These are phyloP conservation scores for Septoria linicola DNA, from an alignment of 2,329 filamentous ascomycete species.

Conservation along the genomic window DNA sequence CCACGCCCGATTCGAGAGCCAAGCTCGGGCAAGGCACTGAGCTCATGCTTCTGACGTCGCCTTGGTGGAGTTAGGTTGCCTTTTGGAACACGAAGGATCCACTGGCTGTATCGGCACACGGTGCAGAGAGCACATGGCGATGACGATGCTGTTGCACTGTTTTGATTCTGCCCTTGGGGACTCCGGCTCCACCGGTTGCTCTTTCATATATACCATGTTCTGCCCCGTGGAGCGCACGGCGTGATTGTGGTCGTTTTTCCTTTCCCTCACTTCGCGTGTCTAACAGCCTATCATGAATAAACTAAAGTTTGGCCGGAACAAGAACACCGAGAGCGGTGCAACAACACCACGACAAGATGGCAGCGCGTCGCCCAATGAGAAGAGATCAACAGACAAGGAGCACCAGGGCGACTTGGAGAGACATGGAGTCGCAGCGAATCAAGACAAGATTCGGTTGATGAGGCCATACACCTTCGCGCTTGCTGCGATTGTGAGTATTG, in stretches of 20 bases:
- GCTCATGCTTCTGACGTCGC: too few relatives aligned
- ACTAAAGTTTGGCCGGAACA: constrained; percentile 2
- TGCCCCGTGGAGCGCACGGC: constrained; percentile 12
- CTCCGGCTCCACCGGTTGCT: constrained; percentile 7
- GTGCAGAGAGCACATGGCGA: constrained; percentile 11
- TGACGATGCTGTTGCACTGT: constrained; percentile 12
- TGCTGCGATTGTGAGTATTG: constrained; percentile 39
- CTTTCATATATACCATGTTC: neutral
- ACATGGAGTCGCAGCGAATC: constrained; percentile 25
- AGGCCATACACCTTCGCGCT: constrained; percentile 36
- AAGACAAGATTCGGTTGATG: constrained; percentile 30
- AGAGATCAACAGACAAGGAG: constrained; percentile 2
- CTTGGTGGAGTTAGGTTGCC: too few relatives aligned
- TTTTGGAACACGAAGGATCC: too few relatives aligned
- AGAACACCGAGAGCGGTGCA: constrained; percentile 12
- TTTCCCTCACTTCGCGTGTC: neutral
- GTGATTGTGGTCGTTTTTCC: constrained; percentile 3
- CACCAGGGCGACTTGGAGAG: constrained; percentile 19
- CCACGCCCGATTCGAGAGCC: too few relatives aligned
- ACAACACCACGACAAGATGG: constrained; percentile 15
- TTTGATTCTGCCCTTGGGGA: constrained; percentile 10
- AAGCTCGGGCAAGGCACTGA: too few relatives aligned
- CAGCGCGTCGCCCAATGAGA: constrained; percentile 1
- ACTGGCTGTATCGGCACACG: neutral
- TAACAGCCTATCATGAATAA: neutral